Base-by-base conservation (phyloP, 2,329 filamentous ascomycete species). In the Ilyonectria destructans region DNA sequence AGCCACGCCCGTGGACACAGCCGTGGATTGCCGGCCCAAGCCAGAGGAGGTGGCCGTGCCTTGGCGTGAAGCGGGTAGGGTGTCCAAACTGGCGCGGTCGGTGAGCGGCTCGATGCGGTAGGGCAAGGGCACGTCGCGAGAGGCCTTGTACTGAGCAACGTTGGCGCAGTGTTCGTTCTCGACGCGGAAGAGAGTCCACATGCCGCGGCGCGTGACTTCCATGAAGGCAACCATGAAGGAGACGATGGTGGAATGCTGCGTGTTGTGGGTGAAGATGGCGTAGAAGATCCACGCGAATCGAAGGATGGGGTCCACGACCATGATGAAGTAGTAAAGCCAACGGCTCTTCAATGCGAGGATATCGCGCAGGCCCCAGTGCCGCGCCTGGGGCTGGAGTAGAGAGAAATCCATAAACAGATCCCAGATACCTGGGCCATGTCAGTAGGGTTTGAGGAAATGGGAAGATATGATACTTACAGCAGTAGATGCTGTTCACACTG, bases 161-260 rank as follows among this genome's bases (percentile, higher is more conserved):
- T 98, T 97, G 62, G 92, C 91, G 82, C 95, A 97, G 82, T 99
- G 96, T 77, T 99, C 96, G 80, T 99, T 99, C 81, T 99, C 96
- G 29, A 99, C 95, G 46, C 96, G 93, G 79, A 99, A 93, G 4
- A 98, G 85, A 0, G 92, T 91, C 96, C 96, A 99, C 78, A 98
- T 90, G 69, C 94, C 95, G 78, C 96, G 86, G 35, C 96, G 90
- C n/a, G 89, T 86, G 23, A 97, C 90, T 79, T 99, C 96, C 9
- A 91, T 89, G 3, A 98, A 83, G 2, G 89, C 87, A 17, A 98
- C 89, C 33, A 93, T 73, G 80, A 98, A 98, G 1, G 93, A 95
- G 6, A 95, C 88, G 2, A 95, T 80, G 3, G 93, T 93, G 1
- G 92, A 96, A 80, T 98, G 95, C 76, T 98, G 95, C 0, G 91